Evolutionary conservation across 1,284 basidiomycete species (phyloP), one percentile per base, ranked within the genome.

Genomic region (Lignosus rhinocerotis): DNA sequence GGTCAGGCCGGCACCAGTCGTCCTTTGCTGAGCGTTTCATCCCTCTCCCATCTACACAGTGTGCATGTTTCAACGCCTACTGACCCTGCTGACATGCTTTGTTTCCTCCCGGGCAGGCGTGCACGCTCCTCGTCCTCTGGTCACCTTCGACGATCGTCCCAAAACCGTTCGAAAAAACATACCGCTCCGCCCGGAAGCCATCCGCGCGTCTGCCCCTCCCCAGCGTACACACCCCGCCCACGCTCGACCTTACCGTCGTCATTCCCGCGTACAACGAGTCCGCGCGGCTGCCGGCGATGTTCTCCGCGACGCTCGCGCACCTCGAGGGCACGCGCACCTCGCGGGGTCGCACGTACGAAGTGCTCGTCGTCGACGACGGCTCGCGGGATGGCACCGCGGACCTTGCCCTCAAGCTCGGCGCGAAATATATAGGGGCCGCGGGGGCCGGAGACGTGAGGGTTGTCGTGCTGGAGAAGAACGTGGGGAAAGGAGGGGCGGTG

Each of bases 251-350:
- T 32, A 88, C 85, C 19, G 82, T 97, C 61, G 81, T 97, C 58
- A 85, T 97, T 8, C 95, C 95, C 12, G 94, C 95, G 0, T 98
- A 88, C 78, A 97, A 97, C 69, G 95, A 97, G 74, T 83, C 84
- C 9, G 74, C 81, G 14, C 83, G 95, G 6, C 77, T 98, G n/a
- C 87, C 87, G 0, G 70, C 76, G 41, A 97, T 97, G 94, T 83
- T 98, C 63, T 75, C 80, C 5, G 84, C 87, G 25, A 85, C 93
- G 7, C 74, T 96, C 51, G 80, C 76, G 17, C 84, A 90, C 69
- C 79, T 88, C 41, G 69, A 71, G 3, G 72, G 78, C 1, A 54
- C 48, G 14, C 56, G 58, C 6, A 34, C 51, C 39, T 39, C 54
- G 34, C 14, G 32, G n/a, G 39, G 25, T 5, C 79, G 83, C 36